phyloP scores from a whole-genome alignment of 306 rosid species.

The Acmispon strigosus region DNA sequence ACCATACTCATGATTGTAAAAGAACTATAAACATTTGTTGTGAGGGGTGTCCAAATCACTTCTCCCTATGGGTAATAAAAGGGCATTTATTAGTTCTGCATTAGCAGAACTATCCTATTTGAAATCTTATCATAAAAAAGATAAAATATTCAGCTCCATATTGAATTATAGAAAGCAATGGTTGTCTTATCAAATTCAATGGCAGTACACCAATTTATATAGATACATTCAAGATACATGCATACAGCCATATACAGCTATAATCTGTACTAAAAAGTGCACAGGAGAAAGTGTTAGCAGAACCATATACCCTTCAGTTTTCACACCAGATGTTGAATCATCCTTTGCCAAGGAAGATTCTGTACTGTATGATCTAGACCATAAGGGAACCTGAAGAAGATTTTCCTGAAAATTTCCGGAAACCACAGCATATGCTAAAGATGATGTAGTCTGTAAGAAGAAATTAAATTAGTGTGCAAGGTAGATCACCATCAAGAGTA shows the following conservation, averaged over 20 bases:
- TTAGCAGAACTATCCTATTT: not conserved
- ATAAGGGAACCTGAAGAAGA: conserved; percentile 32
- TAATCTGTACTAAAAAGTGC: not conserved
- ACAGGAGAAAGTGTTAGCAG: conserved; percentile 7
- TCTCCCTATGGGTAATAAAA: not conserved
- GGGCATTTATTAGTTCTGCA: not conserved
- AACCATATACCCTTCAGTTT: conserved; percentile 43
- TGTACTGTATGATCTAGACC: conserved; percentile 43
- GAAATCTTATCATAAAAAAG: not conserved
- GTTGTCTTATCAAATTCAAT: not conserved
- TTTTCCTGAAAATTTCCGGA: conserved; percentile 37
- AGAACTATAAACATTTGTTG: not conserved
- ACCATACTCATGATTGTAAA: not conserved
- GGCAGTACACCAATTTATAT: not conserved
- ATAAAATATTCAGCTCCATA: not conserved
- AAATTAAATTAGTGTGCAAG: not conserved
- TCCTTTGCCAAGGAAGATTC: conserved; percentile 49
- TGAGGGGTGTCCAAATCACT: not conserved
- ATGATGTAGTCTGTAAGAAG: conserved; percentile 48
- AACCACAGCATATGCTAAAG: conserved; percentile 38
- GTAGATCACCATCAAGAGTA: not conserved
- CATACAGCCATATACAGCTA: not conserved
- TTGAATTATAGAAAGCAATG: not conserved
- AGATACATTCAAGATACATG: conserved; percentile 8
- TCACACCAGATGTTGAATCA: conserved; percentile 25